Base-by-base conservation (phyloP, 2,329 filamentous ascomycete species). In the Tolypocladium inflatum region DNA sequence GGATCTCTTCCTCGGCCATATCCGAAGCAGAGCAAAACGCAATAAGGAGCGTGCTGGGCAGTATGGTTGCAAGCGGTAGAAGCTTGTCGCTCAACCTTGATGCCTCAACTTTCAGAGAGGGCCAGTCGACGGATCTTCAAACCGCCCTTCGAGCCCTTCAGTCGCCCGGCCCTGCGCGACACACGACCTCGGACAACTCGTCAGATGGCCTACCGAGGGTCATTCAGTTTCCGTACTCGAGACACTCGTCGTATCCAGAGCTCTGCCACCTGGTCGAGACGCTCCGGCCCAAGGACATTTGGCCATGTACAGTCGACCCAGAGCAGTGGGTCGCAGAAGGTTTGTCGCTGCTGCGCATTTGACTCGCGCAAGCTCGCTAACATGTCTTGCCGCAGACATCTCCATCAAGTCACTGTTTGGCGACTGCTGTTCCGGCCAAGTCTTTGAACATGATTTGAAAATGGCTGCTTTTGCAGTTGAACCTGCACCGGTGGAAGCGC, bases 221-320 rank as follows among this genome's bases (percentile, higher is more conserved):
- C 0, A 82, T 86, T 3, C 74, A 69, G 0, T 97, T 96, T 63
- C 90, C 92, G 0, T 97, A 92, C 67, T 93, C 93, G 0, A 83
- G 93, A 1, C 93, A 97, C 70, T 95, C 93, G 0, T 96, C 90
- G 0, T 93, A 94, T 60, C 75, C 78, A 0, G 93, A 97, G 68
- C 80, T 96, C 3, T 88, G 90, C 62, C 73, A 84, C 56, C 74
- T 97, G 1, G 78, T 96, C 1, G 69, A 76, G 3, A 76, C 78
- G 0, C 89, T 97, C 64, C 81, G 75, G 35, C 91, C 91, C 0
- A 83, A 74, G 52, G 91, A 97, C 64, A 77, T 97, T 2, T 89
- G 88, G 76, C 91, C 92, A 0, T 96, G 91, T 67, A 96, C 91
- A 0, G 83, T 88, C 2, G 80, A 90, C 60, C 72, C 80, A 19